phyloP scores from a whole-genome alignment of 2,329 filamentous ascomycete species.

The Claviceps sp. region DNA sequence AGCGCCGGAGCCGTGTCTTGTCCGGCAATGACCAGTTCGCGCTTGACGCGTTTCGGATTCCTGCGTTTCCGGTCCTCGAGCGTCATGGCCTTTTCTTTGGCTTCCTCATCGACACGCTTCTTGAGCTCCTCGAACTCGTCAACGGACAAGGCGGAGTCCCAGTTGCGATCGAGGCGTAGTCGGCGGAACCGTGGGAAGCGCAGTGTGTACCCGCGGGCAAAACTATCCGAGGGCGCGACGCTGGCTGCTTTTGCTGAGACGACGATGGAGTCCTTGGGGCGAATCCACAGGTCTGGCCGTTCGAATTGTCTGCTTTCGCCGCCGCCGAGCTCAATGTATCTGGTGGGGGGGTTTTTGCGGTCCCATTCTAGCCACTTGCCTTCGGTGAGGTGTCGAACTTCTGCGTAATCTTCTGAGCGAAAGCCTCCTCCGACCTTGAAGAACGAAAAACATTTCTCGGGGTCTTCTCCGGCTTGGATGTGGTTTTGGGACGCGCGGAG shows the following conservation, averaged over 20 bases:
- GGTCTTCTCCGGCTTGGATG: slow-evolving; percentile 41
- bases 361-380: slow-evolving; percentile 91
- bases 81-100: slow-evolving; percentile 62
- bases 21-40: slow-evolving; percentile 59
- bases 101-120: slow-evolving; percentile 53
- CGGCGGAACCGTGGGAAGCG: slow-evolving; percentile 84
- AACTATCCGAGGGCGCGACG: slow-evolving; percentile 61
- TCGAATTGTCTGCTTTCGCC: slow-evolving; percentile 59
- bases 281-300: slow-evolving; percentile 84
- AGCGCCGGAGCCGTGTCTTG: slow-evolving; percentile 30
- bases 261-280: slow-evolving; percentile 75
- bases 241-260: slow-evolving; percentile 80
- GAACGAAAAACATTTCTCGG: slow-evolving; percentile 81
- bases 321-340: slow-evolving; percentile 71
- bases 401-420: slow-evolving; percentile 68
- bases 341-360: slow-evolving; percentile 55
- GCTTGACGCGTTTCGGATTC: slow-evolving; percentile 48
- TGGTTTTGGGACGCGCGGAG: slow-evolving; percentile 61
- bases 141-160: slow-evolving; percentile 66
- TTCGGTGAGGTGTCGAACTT: slow-evolving; percentile 71
- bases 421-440: slow-evolving; percentile 97
- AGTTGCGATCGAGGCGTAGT: slow-evolving; percentile 69
- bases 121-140: slow-evolving; percentile 67
- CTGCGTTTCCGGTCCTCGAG: slow-evolving; percentile 53
- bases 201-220: slow-evolving; percentile 63